phyloP scores from a whole-genome alignment of 306 rosid genomes.

The Gleditsia sinensis region DNA sequence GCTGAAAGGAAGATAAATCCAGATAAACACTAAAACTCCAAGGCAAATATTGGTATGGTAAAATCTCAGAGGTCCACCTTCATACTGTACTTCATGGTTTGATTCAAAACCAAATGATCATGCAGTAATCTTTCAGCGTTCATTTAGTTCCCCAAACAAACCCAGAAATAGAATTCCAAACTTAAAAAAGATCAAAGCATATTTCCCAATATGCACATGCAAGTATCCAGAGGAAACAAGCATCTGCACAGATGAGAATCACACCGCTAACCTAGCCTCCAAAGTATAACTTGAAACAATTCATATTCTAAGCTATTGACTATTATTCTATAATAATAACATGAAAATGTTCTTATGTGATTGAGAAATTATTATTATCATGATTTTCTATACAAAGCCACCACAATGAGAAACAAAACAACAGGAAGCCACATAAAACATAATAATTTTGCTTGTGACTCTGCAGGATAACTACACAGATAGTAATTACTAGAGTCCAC shows the following conservation, averaged over 20 bases:
- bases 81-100: no score
- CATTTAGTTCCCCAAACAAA: not conserved
- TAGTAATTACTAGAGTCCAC: conserved; percentile 36
- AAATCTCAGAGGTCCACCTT: not conserved
- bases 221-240: not conserved
- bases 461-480: conserved; percentile 11
- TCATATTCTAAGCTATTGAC: conserved; percentile 2
- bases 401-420: conserved; percentile 11
- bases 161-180: not conserved
- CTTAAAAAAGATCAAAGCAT: not conserved
- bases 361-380: not conserved
- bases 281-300: not conserved
- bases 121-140: not conserved
- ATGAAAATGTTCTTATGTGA: not conserved
- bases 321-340: not conserved
- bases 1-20: conserved; percentile 47
- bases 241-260: not conserved
- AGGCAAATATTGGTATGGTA: not conserved
- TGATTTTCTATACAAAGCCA: conserved; percentile 10
- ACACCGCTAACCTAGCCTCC: conserved; percentile 3
- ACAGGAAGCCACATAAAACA: conserved; percentile 19
- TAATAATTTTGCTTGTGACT: conserved; percentile 9
- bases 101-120: not conserved
- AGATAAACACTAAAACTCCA: not conserved
- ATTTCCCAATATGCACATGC: not conserved